Evolutionary conservation across 495 filamentous ascomycete genomes (phyloP).

Genomic region (Xeromyces bisporus): DNA sequence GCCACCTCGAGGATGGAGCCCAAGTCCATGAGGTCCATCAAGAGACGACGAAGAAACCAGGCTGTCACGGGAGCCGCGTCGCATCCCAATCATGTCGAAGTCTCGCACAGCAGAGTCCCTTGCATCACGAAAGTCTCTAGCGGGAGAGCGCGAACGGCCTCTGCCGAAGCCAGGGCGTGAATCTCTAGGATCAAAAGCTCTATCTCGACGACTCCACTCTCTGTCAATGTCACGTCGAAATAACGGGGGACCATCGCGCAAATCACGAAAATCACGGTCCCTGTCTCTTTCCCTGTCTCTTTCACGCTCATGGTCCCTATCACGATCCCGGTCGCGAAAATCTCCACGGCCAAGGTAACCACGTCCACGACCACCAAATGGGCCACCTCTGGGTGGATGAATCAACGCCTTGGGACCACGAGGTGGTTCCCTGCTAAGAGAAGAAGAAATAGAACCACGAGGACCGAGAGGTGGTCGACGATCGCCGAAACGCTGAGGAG

Average conservation of each 20-base stretch:
- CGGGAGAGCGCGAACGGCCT: slow-evolving; percentile 27
- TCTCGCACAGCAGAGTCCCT: slow-evolving; percentile 24
- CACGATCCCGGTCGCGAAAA: slow-evolving; percentile 42
- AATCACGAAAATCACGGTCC: slow-evolving; percentile 26
- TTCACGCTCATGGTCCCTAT: slow-evolving; percentile 35
- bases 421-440: slow-evolving; percentile 40
- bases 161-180: slow-evolving; percentile 24
- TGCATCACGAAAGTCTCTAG: slow-evolving; percentile 33
- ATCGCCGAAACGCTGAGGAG: slow-evolving; percentile 26
- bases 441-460: slow-evolving; percentile 20
- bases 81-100: slow-evolving; percentile 29
- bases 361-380: slow-evolving; percentile 27
- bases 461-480: slow-evolving; percentile 24
- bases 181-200: slow-evolving; percentile 29
- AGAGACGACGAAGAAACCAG: slow-evolving; percentile 53
- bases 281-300: slow-evolving; percentile 27
- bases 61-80: slow-evolving; percentile 42
- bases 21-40: slow-evolving; percentile 37
- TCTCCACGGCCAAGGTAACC: slow-evolving; percentile 38
- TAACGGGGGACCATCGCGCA: slow-evolving; percentile 19
- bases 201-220: slow-evolving; percentile 18
- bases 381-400: slow-evolving; percentile 41
- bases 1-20: slow-evolving; percentile 36
- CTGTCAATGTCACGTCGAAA: slow-evolving; percentile 16
- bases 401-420: slow-evolving; percentile 54